phyloP scores from a whole-genome alignment of 2,329 filamentous ascomycete genomes.

The Neurospora sp. region DNA sequence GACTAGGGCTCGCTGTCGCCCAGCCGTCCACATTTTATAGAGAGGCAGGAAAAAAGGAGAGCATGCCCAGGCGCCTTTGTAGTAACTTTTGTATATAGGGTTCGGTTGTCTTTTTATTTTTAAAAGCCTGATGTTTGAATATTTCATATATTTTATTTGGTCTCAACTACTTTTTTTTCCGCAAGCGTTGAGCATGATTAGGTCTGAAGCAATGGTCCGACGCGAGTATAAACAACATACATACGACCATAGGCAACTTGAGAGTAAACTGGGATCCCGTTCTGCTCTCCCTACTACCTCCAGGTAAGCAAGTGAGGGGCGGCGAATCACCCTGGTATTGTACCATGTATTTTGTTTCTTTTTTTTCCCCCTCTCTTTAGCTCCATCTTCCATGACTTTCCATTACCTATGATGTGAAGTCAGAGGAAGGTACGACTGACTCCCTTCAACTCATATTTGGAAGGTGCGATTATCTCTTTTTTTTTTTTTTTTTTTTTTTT shows the following conservation, averaged over 20 bases:
- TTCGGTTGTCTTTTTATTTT: background rate
- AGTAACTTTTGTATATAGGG: background rate
- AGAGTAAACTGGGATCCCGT: too few relatives aligned
- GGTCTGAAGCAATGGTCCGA: background rate
- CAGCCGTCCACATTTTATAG: background rate
- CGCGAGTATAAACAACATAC: background rate
- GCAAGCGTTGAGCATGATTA: background rate
- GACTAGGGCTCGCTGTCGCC: background rate
- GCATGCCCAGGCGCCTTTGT: background rate
- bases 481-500: too few relatives aligned
- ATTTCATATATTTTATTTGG: background rate
- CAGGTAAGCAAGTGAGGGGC: too few relatives aligned
- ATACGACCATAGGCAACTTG: background rate
- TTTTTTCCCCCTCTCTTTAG: too few relatives aligned
- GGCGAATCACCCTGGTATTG: too few relatives aligned
- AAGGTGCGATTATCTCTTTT: background rate
- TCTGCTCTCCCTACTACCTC: too few relatives aligned
- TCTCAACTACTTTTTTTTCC: background rate
- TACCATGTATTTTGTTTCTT: too few relatives aligned
- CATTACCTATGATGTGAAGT: background rate
- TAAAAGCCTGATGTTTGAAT: background rate
- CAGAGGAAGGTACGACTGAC: background rate
- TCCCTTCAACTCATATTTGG: background rate
- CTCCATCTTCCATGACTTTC: too few relatives aligned
- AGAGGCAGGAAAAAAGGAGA: background rate